Evolutionary conservation across 805 yeast species (phyloP), one percentile per base, ranked within the genome.

Genomic region (Saccharomycopsis olivae): DNA sequence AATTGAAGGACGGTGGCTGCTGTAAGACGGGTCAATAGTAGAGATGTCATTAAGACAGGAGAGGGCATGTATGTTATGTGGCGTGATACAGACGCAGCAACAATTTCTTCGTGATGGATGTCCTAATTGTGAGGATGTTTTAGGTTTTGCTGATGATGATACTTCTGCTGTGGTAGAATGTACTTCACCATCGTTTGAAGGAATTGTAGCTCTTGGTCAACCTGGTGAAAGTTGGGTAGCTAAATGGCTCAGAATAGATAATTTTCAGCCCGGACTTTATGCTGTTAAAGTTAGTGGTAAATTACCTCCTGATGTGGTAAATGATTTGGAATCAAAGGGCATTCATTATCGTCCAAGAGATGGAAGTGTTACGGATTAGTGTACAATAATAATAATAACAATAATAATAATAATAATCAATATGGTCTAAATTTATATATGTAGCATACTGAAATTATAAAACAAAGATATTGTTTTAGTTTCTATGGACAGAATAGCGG

Each of bases 41-140:
- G n/a, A n/a, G n/a, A 23, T 23, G 25, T 23, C 25, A 6, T 10
- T 23, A 8, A 23, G 25, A 23, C 25, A 23, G 10, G 94, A 87
- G 48, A 75, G 98, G 67, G 97, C 97, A 5, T 89, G 98, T 55
- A 84, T 89, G 96, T 72, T 92, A 43, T 89, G 98, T 61, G 97
- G 96, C 3, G 71, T 89, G 40, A 84, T 89, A 40, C 94, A 85
- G 54, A 75, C 95, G 4, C 72, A 81, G 50, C 71, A 66, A 70
- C 71, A 69, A 53, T 92, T 92, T 57, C 74, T 82, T 36, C 78
- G 77, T 43, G 75, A 75, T 15, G 97, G 97, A 5, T 89, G 98
- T 60, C 97, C 98, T 11, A 89, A 89, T 66, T 89, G 98, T 63
- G 97, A 86, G 53, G 77, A 88, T 39, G 75, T 89, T 21, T 69